Conservation (phyloP, 345 rosid genomes). For the Barbarea vulgaris region DNA sequence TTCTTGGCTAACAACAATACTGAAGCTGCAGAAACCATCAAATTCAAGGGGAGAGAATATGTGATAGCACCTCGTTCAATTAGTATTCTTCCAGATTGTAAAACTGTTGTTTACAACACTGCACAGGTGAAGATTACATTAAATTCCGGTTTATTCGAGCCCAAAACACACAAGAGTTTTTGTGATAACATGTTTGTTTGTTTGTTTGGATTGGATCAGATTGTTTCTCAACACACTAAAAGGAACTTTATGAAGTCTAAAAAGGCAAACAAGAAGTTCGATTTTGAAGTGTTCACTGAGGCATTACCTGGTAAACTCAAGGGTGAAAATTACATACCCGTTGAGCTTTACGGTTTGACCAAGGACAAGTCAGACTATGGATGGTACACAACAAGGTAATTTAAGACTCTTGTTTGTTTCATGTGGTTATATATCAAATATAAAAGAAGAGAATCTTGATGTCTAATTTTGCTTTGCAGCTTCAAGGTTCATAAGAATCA, state of each 20-base stretch:
- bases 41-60: slow-evolving; percentile 56
- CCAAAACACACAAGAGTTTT: background rate
- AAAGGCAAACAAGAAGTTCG: slow-evolving; percentile 54
- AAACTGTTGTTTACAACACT: slow-evolving; percentile 69
- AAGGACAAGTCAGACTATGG: slow-evolving; percentile 77
- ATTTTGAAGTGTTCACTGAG: slow-evolving; percentile 63
- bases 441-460: slow-evolving; percentile 6
- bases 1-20: slow-evolving; percentile 77
- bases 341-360: slow-evolving; percentile 64
- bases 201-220: slow-evolving; percentile 44
- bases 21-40: slow-evolving; percentile 32
- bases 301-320: slow-evolving; percentile 44
- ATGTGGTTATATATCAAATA: background rate
- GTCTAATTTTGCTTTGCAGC: slow-evolving; percentile 41
- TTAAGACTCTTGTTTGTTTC: slow-evolving; percentile 34
- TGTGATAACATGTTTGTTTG: slow-evolving; percentile 15
- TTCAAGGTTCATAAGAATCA: slow-evolving; percentile 50
- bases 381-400: slow-evolving; percentile 75
- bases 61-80: slow-evolving; percentile 62
- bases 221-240: slow-evolving; percentile 70
- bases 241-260: slow-evolving; percentile 58
- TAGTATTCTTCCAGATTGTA: slow-evolving; percentile 85
- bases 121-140: slow-evolving; percentile 18
- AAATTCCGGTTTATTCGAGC: background rate
- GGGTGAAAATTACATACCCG: slow-evolving; percentile 36